Evolutionary conservation across 108 stramenopile genomes (phyloP).

Genomic region (Fragilaria crotonensis): DNA sequence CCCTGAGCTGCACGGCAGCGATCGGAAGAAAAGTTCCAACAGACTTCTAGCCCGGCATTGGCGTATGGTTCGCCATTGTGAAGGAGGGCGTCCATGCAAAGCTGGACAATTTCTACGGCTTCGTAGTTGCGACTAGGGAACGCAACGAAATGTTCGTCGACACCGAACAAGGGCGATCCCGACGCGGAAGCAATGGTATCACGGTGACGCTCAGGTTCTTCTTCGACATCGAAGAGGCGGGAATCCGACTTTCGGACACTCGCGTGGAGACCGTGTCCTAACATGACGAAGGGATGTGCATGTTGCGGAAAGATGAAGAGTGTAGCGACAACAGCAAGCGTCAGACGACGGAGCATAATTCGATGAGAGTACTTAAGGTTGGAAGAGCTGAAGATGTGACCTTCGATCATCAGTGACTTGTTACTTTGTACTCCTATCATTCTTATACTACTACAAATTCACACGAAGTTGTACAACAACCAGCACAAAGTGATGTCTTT

Average conservation of each 20-base stretch:
- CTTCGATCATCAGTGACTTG: too few species aligned
- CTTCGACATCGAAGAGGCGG: not conserved
- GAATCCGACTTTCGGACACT: not conserved
- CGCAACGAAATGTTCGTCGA: constrained; percentile 6
- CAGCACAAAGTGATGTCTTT: too few species aligned
- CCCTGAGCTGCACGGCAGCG: constrained; percentile 62
- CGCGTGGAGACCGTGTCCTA: too few species aligned
- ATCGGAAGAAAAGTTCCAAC: constrained; percentile 68
- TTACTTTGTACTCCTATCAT: too few species aligned
- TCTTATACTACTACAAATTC: too few species aligned
- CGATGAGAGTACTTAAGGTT: too few species aligned
- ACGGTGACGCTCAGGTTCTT: not conserved
- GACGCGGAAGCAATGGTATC: not conserved
- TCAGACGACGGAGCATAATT: too few species aligned
- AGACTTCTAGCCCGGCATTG: constrained; percentile 52
- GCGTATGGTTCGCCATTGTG: constrained; percentile 27
- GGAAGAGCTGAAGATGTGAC: too few species aligned
- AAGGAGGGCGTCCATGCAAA: constrained; percentile 47
- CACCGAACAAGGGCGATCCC: not conserved
- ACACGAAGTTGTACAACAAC: too few species aligned
- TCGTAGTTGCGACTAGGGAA: not conserved
- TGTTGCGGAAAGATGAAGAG: too few species aligned
- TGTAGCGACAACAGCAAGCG: too few species aligned
- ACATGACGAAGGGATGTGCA: too few species aligned
- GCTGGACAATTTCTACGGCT: constrained; percentile 31